Conservation (phyloP, 345 rosid genomes). For the Eutrema japonicum region DNA sequence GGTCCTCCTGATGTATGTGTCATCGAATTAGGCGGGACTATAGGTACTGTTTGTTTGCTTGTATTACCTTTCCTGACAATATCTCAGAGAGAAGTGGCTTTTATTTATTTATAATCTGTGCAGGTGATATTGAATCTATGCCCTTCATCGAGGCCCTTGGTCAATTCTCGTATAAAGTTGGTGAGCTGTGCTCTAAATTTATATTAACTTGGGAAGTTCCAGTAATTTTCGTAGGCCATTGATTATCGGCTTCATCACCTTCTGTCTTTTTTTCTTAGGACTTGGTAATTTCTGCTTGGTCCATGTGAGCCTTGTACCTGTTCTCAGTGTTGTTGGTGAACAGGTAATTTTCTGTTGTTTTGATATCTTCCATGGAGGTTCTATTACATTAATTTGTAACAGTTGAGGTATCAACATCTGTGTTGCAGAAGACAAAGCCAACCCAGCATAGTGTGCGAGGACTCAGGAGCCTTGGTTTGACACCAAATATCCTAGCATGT, state of each 20-base stretch:
- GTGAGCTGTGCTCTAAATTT: constrained; percentile 46
- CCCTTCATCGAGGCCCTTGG: constrained; percentile 97
- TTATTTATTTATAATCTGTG: constrained; percentile 32
- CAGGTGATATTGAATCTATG: constrained; percentile 99
- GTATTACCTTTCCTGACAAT: not conserved
- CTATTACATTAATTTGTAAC: not conserved
- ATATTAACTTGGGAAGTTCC: not conserved
- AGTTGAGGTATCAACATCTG: constrained; percentile 8
- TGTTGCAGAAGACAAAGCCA: constrained; percentile 89
- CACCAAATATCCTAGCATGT: constrained; percentile 91
- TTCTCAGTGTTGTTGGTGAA: constrained; percentile 94
- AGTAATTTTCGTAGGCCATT: constrained; percentile 1
- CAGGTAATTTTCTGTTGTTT: constrained; percentile 57
- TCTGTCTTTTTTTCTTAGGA: constrained; percentile 55
- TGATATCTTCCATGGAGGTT: constrained; percentile 5
- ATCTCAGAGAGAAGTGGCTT: constrained; percentile 6
- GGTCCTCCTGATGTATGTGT: constrained; percentile 98
- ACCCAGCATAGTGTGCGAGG: constrained; percentile 97
- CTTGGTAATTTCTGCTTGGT: constrained; percentile 91
- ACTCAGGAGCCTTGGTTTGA: constrained; percentile 89
- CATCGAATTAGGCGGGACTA: constrained; percentile 97
- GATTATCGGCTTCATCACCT: not conserved
- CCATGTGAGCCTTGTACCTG: constrained; percentile 99
- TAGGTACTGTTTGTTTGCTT: constrained; percentile 53
- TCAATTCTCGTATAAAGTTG: constrained; percentile 91